Evolutionary conservation across 2,329 filamentous ascomycete genomes (phyloP), one percentile per base, ranked within the genome.

Genomic region (Fusarium torreyae): DNA sequence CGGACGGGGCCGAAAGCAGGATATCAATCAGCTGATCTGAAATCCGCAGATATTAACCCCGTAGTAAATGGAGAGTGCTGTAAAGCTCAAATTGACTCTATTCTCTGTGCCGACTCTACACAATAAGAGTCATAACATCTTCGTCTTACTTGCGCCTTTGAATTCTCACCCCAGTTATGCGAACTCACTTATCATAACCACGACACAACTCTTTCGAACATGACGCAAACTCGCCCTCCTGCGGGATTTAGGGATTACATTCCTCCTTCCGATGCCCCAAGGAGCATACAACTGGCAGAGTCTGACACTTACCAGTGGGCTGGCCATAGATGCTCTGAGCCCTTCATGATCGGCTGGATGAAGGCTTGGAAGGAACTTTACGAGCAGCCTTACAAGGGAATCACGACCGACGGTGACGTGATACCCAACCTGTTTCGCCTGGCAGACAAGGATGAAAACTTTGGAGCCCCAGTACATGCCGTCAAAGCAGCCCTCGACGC

Each of bases 321-420:
- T 6, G 22, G n/a, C 5, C 36, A 33, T n/a, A 51, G 64, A 22
- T 69, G 66, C 44, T 42, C 59, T 17, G 64, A 69, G 8, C 64
- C 66, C 6, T 69, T 69, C n/a, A 68, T 68, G 64, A 17, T 65
- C 17, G 64, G 60, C 1, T 68, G 60, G 60, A 57, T 65, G 64
- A 51, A 61, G n/a, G 36, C 48, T 24, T 69, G 60, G 64, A 45
- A 68, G 6, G 36, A 57, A 14, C 57, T 57, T 9, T 57, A 55
- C 36, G 43, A 50, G 4, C 17, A 69, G 6, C 51, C 64, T 7
- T 68, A 55, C 28, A 53, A 56, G 36, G 64, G 64, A n/a, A 69
- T 68, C 0, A 58, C 60, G 3, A 38, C 34, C 11, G 52, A 69
- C 33, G 64, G 66, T 8, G 43, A 56, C 24, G 52, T 65, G 2